Evolutionary conservation across 2,329 filamentous ascomycete genomes (phyloP).

Genomic region (Lizonia empirigonia): DNA sequence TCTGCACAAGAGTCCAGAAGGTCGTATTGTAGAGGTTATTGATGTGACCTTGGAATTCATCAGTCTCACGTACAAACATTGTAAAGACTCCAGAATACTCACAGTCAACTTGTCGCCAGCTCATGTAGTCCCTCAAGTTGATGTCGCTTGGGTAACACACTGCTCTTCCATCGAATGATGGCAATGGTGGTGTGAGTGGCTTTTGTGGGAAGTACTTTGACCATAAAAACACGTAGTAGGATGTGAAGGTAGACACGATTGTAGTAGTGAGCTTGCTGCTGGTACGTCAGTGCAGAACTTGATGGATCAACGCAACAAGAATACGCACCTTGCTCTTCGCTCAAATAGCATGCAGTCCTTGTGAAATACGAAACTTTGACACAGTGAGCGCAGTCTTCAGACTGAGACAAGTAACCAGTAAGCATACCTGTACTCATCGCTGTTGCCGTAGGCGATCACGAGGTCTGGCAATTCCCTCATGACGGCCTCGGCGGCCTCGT

Average conservation of each 20-base stretch:
- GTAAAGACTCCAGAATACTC: conserved; percentile 40
- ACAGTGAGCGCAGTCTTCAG: background rate
- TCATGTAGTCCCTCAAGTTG: conserved; percentile 92
- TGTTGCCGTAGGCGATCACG: conserved; percentile 87
- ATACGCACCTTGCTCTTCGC: conserved; percentile 71
- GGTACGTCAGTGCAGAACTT: background rate
- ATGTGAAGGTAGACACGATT: conserved; percentile 89
- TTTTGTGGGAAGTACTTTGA: conserved; percentile 72
- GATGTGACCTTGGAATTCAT: conserved; percentile 73
- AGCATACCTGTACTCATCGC: conserved; percentile 83
- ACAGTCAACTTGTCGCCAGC: conserved; percentile 98
- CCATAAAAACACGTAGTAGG: conserved; percentile 88
- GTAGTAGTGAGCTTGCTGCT: conserved; percentile 86
- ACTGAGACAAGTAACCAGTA: background rate
- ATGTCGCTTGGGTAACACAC: conserved; percentile 83
- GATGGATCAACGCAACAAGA: background rate
- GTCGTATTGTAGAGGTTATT: conserved; percentile 99
- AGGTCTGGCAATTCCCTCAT: conserved; percentile 84
- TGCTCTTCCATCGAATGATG: conserved; percentile 90
- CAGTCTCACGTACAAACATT: background rate
- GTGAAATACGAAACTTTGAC: conserved; percentile 83
- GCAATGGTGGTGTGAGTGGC: conserved; percentile 73
- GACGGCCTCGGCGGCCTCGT: conserved; percentile 83
- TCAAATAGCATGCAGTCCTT: conserved; percentile 84
- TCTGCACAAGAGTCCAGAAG: conserved; percentile 86